Conservation (phyloP, 371 early-diverging fungal species). For the Encephalitozoon hellem region DNA sequence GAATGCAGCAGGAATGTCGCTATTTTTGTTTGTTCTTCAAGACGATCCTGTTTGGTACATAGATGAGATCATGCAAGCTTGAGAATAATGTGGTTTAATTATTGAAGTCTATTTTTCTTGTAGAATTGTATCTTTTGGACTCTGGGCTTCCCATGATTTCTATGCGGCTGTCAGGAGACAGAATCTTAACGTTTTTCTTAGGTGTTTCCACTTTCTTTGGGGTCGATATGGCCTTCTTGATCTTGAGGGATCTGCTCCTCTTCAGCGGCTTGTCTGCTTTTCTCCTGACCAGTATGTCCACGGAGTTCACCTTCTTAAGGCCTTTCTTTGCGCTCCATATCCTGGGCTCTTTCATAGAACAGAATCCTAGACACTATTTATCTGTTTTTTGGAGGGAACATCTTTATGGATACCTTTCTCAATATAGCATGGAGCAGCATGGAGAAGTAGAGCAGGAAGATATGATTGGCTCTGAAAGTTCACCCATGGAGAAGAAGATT, state of each 20-base stretch:
- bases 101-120: slow-evolving; percentile 27
- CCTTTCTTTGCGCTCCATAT: slow-evolving; percentile 14
- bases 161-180: slow-evolving; percentile 9
- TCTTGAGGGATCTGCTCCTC: neutral
- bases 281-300: slow-evolving; percentile 11
- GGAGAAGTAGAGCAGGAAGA: neutral
- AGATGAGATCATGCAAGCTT: neutral
- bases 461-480: neutral
- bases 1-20: neutral
- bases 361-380: neutral
- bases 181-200: neutral
- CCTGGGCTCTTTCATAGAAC: neutral
- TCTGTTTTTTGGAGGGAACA: slow-evolving; percentile 17
- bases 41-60: slow-evolving; percentile 3
- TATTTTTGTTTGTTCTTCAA: neutral
- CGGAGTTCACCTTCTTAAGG: slow-evolving; percentile 18
- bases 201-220: slow-evolving; percentile 24
- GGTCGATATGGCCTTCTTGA: neutral
- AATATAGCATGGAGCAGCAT: neutral
- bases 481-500: neutral
- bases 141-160: slow-evolving; percentile 3
- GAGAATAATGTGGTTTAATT: neutral
- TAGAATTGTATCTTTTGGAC: slow-evolving; percentile 6
- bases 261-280: neutral
- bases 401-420: neutral